A percentile compares a stretch with the other conserved stretches of the same genome.
Conservation (phyloP, 2,329 filamentous ascomycete species). For the Cylindrodendrum hubeiense region DNA sequence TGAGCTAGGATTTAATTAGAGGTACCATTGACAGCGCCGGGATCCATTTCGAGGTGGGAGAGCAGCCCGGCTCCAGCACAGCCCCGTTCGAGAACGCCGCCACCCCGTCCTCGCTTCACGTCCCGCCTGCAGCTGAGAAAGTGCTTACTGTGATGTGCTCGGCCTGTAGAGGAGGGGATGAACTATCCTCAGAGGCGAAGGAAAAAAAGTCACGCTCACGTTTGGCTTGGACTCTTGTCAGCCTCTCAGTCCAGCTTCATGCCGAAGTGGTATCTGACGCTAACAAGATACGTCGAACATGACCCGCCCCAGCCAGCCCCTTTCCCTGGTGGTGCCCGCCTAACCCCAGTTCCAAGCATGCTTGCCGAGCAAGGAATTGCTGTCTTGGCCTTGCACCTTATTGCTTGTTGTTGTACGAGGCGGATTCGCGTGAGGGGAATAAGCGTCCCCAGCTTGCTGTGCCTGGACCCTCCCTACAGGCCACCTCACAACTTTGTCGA, state of each 20-base stretch:
- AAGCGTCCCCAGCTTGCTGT: not conserved
- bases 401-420: not conserved
- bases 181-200: constrained; percentile 4
- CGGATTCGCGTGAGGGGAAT: constrained; percentile 5
- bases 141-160: constrained; percentile 6
- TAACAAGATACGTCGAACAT: not conserved
- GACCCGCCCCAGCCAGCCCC: not conserved
- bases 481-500: not conserved
- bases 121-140: constrained; percentile 16
- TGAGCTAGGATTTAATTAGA: constrained; percentile 13
- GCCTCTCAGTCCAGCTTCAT: not conserved
- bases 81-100: constrained; percentile 24
- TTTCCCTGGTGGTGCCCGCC: not conserved
- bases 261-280: not conserved
- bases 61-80: constrained; percentile 15
- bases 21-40: constrained; percentile 4
- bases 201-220: constrained; percentile 10
- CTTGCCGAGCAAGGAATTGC: not conserved
- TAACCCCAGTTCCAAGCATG: not conserved
- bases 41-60: constrained; percentile 7
- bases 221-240: not conserved
- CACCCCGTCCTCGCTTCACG: constrained; percentile 12
- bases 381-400: not conserved
- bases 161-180: not conserved
- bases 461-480: not conserved